phyloP scores from a whole-genome alignment of 2,329 filamentous ascomycete species.

The Sporothrix protearum region DNA sequence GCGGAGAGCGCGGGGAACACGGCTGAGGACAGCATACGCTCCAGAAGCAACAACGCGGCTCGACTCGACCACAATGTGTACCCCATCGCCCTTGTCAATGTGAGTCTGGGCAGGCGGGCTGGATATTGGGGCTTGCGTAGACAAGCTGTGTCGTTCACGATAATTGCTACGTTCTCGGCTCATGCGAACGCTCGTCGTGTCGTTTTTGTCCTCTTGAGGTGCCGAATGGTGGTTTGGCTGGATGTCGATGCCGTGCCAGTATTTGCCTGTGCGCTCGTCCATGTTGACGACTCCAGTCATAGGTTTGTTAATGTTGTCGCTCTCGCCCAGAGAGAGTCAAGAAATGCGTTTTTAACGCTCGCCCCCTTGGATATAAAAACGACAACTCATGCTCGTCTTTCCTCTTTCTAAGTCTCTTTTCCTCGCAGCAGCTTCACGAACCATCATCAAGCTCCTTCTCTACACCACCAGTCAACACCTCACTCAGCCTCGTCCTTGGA shows the following conservation, averaged over 20 bases:
- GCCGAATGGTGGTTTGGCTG: neutral
- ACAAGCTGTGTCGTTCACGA: neutral
- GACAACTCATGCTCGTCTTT: neutral
- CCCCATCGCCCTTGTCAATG: neutral
- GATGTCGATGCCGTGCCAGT: neutral
- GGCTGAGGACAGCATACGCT: neutral
- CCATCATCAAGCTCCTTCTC: neutral
- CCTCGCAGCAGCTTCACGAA: neutral
- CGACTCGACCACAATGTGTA: neutral
- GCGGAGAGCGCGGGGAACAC: constrained; percentile 3
- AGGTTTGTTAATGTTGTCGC: neutral
- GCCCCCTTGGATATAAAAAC: neutral
- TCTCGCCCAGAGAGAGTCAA: too few relatives aligned
- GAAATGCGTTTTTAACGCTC: neutral
- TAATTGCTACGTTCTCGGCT: neutral
- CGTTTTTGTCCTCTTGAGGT: neutral
- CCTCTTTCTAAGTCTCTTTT: neutral
- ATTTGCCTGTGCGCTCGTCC: neutral
- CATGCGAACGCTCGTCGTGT: neutral
- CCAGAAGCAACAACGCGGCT: neutral
- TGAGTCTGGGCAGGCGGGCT: neutral
- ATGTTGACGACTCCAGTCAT: neutral
- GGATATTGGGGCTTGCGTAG: constrained; percentile 10
- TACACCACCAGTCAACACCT: neutral
- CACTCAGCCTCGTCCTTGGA: neutral